Conservation (phyloP, 495 filamentous ascomycete species). For the Daldinia concentrica region DNA sequence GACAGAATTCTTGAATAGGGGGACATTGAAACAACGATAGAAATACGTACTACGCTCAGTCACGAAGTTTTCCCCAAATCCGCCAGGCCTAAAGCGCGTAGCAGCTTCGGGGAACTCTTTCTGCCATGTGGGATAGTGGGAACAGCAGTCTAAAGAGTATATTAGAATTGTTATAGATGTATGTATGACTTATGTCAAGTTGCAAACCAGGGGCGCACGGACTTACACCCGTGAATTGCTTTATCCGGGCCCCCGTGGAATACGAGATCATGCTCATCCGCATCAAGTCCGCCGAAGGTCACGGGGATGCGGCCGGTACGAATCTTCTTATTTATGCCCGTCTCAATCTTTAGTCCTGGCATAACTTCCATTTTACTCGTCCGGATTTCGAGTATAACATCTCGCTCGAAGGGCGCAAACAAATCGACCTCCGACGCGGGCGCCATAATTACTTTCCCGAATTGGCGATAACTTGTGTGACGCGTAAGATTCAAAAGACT, state of each 20-base stretch:
- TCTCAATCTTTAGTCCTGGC: conserved; percentile 52
- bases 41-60: conserved; percentile 43
- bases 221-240: conserved; percentile 64
- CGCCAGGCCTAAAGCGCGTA: conserved; percentile 57
- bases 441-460: conserved; percentile 29
- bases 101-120: conserved; percentile 55
- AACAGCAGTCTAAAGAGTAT: conserved; percentile 53
- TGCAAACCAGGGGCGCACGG: neutral
- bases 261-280: conserved; percentile 65
- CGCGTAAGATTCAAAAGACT: neutral
- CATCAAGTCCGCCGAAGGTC: conserved; percentile 56
- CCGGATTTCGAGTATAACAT: conserved; percentile 62
- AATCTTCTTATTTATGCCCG: conserved; percentile 63
- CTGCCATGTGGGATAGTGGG: conserved; percentile 62
- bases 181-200: neutral
- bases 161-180: conserved; percentile 11
- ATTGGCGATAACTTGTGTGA: neutral
- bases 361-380: conserved; percentile 61
- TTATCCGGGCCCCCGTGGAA: conserved; percentile 66
- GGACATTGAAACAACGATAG: neutral
- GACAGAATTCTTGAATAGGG: conserved; percentile 9
- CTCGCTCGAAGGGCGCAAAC: conserved; percentile 52
- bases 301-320: conserved; percentile 53
- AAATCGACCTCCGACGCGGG: conserved; percentile 46
- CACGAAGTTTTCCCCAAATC: conserved; percentile 68